Evolutionary conservation across 495 filamentous ascomycete genomes (phyloP), one percentile per base, ranked within the genome.

Genomic region (Rhypophila decipiens): DNA sequence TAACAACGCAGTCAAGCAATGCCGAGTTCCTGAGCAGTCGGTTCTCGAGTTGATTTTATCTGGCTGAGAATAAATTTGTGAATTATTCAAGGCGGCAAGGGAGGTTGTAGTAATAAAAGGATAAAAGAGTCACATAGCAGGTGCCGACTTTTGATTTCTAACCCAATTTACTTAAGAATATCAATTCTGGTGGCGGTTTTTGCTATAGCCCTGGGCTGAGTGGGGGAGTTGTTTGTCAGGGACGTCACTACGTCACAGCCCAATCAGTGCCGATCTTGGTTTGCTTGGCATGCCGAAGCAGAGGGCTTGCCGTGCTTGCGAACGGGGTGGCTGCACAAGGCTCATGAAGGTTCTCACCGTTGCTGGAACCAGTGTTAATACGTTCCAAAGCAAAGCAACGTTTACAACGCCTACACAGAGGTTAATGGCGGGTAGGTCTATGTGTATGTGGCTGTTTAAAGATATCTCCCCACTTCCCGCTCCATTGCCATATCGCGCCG

Each of bases 231-330:
- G 53, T 49, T 40, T 37, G 27, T 31, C 49, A 43, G 55, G 52
- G 50, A 58, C 55, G 57, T 56, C 56, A 59, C 58, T 51, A 49
- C 44, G 40, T 44, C 47, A 42, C 44, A 46, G 42, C 35, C 42
- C 42, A 51, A 51, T 46, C 42, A 12, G 23, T 27, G 17, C 31
- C 23, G 10, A 11, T 41, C 19, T 47, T 19, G 35, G 1, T 41
- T 33, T 36, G 23, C 51, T 58, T 60, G 59, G 56, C 53, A 48
- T 46, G 39, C 44, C 22, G 13, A 18, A n/a, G 36, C 35, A 22
- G 31, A 7, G 5, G 8, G 22, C 23, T n/a, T 17, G 40, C 19
- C 24, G 39, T 22, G 20, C 39, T 19, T 41, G 10, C 21, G n/a
- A n/a, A n/a, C n/a, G n/a, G n/a, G n/a, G n/a, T n/a, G n/a, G n/a